Base-by-base conservation (phyloP, 2,329 filamentous ascomycete species). In the Trichoderma endophyticum region DNA sequence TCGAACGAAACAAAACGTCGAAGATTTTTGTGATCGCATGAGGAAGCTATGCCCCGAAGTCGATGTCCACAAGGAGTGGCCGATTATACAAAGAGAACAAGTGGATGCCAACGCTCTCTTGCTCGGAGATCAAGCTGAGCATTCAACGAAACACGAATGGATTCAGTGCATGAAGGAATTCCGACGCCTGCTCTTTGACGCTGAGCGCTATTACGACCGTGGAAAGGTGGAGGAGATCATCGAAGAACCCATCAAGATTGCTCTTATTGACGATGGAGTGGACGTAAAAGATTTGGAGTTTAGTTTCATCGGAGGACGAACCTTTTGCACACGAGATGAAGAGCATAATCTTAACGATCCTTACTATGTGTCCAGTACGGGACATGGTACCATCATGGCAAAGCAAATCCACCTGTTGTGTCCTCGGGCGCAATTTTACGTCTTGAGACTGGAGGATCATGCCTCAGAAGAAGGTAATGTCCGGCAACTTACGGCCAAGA, bases 221-320 rank as follows among this genome's bases (percentile, higher is more conserved):
- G 48, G 32, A 6, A 73, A 74, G 8, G 15, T 73, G 11, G 56
- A 51, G 1, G 74, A 75, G 18, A 70, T 21, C 4, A 67, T 76
- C 21, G 73, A 75, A 24, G 74, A 75, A 43, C 75, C 74, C 4
- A 75, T 81, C 71, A 78, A 76, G 21, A 74, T 83, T 8, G 82
- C 81, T 2, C 74, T 83, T 3, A 82, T 83, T 43, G 82, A 84
- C 66, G 81, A 83, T 43, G 82, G 82, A 4, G 77, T 83, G 0
- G 79, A 82, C 60, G 74, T 77, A 3, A 75, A 74, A 14, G 74
- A 78, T 5, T 71, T 82, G 1, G 68, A 77, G 7, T 74, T 72
- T n/a, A 75, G 70, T 6, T 77, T 79, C 21, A 72, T 75, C 0
- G 75, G 71, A 1, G 81, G 81, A 0, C 65, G 71, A 3, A 79